A percentile compares a stretch with the other conserved stretches of the same genome.
Evolutionary conservation across 257 asterid genomes (phyloP).

Genomic region (Salvia hispanica): DNA sequence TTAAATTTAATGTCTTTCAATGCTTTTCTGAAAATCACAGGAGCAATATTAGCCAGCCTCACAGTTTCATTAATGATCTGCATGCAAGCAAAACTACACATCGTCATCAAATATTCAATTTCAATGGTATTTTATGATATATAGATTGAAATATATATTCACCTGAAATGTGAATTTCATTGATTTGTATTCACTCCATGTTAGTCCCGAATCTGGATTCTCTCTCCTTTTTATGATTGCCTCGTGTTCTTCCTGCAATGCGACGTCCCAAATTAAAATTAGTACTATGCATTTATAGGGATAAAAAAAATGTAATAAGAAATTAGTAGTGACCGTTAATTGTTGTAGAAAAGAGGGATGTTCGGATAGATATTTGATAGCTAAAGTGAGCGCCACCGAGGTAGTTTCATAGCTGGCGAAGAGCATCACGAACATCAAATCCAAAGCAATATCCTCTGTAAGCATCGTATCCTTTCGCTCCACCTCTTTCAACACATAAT

Average conservation of each 20-base stretch:
- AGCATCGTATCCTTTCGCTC: constrained; percentile 61
- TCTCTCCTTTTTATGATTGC: constrained; percentile 56
- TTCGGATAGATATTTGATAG: constrained; percentile 58
- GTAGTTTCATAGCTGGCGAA: constrained; percentile 95
- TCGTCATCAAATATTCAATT: no score
- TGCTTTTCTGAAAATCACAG: constrained; percentile 77
- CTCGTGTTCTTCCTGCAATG: constrained; percentile 70
- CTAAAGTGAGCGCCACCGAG: constrained; percentile 79
- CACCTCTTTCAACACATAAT: constrained; percentile 77
- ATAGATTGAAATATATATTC: neutral
- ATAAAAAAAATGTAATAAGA: no score
- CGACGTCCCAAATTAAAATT: neutral
- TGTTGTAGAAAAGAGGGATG: constrained; percentile 57
- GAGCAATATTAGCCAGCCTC: constrained; percentile 82
- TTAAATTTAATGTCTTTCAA: constrained; percentile 56
- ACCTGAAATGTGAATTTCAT: constrained; percentile 85
- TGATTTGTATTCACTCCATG: constrained; percentile 80
- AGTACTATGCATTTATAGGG: no score
- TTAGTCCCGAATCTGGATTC: constrained; percentile 58
- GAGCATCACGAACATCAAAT: constrained; percentile 90
- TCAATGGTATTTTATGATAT: no score
- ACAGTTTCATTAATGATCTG: constrained; percentile 83
- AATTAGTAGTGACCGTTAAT: constrained; percentile 45
- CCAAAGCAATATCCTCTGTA: constrained; percentile 81
- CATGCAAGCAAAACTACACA: constrained; percentile 5